A percentile compares a stretch with the other conserved stretches of the same genome.
Conservation (phyloP, 1,284 basidiomycete genomes). For the Chalciporus sp. region DNA sequence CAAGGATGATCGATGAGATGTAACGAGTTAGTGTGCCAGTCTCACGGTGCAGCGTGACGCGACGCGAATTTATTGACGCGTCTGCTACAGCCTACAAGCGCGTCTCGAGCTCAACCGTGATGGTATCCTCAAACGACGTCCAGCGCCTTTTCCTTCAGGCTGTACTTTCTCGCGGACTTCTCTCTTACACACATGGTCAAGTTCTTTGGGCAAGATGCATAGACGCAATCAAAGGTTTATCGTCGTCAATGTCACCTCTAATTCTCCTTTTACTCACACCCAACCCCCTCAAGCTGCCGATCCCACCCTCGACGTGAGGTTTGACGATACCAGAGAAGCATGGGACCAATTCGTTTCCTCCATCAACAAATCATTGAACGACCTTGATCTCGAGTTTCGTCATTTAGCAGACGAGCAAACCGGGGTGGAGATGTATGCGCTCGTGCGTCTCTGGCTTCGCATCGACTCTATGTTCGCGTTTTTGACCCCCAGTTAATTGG, state of each 20-base stretch:
- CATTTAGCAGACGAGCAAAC: constrained; percentile 62
- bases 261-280: constrained; percentile 6
- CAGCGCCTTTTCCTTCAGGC: constrained; percentile 78
- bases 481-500: background rate
- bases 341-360: constrained; percentile 63
- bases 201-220: constrained; percentile 68
- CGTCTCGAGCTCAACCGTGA: constrained; percentile 22
- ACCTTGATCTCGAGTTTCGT: constrained; percentile 72
- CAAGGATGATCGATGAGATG: no score
- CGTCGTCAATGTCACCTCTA: background rate
- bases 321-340: constrained; percentile 44
- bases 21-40: background rate
- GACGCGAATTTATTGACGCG: constrained; percentile 12
- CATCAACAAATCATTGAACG: constrained; percentile 64
- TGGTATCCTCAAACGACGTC: constrained; percentile 60
- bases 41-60: constrained; percentile 2
- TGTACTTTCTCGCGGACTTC: constrained; percentile 65
- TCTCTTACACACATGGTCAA: constrained; percentile 64
- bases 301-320: constrained; percentile 48
- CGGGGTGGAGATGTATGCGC: constrained; percentile 62
- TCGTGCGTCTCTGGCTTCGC: constrained; percentile 47
- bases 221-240: constrained; percentile 60
- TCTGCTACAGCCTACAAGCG: background rate
- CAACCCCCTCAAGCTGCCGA: constrained; percentile 46
- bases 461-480: background rate